Evolutionary conservation across 2,329 filamentous ascomycete species (phyloP), one percentile per base, ranked within the genome.

Genomic region (Penicillium sp.): DNA sequence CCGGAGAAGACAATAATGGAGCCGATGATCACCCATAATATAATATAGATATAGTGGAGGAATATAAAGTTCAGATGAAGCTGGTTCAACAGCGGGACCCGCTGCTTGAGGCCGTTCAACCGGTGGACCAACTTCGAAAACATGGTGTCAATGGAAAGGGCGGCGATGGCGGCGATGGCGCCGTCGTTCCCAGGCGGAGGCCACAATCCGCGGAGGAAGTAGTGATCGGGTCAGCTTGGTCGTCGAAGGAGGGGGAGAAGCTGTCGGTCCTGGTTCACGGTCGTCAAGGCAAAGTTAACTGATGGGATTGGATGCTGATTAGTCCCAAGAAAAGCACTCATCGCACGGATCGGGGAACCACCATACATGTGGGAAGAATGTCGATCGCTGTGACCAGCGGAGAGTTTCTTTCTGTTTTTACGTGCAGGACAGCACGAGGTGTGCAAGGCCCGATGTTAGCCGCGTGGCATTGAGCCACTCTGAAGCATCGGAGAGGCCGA

Each of bases 1-100:
- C 80, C 81, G 19, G 85, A 86, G 70, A 87, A 97, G 19, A 99
- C 77, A 55, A 96, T 82, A 66, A 97, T 81, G 0, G 93, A 97
- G 17, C 88, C 88, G 51, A 93, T 56, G 1, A 99, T 81, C 4
- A 86, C 83, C 76, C 91, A 86, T 63, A 85, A 82, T 60, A 97
- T 84, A 65, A 99, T 89, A 81, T 92, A 97, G 60, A 90, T 84
- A 75, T 98, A 82, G 58, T 82, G 80, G 10, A 82, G 63, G 28
- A 79, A 72, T 42, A 82, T 81, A 67, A 82, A 82, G 62, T 82
- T 82, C 53, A 81, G 63, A 59, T 73, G 72, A 26, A 81, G 60
- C 56, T 75, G 69, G 55, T 71, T 74, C 45, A 81, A 38, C 49
- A 78, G 59, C 6, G 79, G 79, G 47, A 80, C 69, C 45, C 70